These are phyloP conservation scores for Taiozyma onychis DNA, from an alignment of 1,139 yeast genomes.

Conservation along the genomic window DNA sequence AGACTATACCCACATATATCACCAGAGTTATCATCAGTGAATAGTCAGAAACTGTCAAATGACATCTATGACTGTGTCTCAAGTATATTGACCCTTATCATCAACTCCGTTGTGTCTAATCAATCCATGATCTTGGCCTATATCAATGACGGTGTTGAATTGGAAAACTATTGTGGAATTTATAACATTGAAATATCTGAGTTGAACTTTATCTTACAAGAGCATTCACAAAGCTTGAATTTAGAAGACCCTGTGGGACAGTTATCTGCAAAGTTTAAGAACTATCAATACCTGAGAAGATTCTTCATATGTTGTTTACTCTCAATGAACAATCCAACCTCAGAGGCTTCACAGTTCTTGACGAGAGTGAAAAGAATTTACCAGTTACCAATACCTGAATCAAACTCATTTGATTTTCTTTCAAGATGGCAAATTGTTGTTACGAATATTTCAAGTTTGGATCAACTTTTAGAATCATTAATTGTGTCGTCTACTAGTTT, in stretches of 20 bases:
- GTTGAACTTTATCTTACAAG: slow-evolving; percentile 12
- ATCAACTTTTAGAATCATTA: background rate
- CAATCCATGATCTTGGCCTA: slow-evolving; percentile 17
- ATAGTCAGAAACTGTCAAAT: background rate
- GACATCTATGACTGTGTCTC: background rate
- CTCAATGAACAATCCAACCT: slow-evolving; percentile 24
- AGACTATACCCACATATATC: slow-evolving; percentile 9
- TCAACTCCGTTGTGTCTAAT: background rate
- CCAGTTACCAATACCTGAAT: too few species aligned
- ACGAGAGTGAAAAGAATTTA: background rate
- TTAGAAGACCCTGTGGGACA: slow-evolving; percentile 3
- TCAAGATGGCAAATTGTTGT: background rate
- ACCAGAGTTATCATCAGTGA: background rate
- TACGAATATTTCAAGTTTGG: background rate
- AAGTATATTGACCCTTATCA: background rate
- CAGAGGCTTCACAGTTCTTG: background rate
- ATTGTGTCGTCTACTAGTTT: background rate
- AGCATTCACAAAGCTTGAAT: background rate
- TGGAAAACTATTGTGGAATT: slow-evolving; percentile 36
- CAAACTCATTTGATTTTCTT: background rate
- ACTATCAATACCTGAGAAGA: slow-evolving; percentile 33
- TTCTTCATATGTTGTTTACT: slow-evolving; percentile 36
- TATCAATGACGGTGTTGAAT: slow-evolving; percentile 28
- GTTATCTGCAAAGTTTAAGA: slow-evolving; percentile 11
- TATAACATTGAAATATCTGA: slow-evolving; percentile 30